phyloP scores from a whole-genome alignment of 2,329 filamentous ascomycete genomes.

The Blastomyces gilchristii region DNA sequence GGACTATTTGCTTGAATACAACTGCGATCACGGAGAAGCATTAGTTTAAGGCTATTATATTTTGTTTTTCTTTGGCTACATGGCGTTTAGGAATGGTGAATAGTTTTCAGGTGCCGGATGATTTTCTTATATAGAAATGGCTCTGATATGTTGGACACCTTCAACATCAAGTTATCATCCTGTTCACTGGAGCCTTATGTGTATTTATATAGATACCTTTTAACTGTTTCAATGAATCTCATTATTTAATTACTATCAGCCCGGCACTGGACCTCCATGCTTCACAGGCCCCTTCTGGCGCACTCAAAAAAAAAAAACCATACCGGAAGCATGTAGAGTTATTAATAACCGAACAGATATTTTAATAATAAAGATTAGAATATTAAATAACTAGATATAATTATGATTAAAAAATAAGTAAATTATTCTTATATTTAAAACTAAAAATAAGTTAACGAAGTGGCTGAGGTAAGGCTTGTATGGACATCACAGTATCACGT shows the following conservation, averaged over 20 bases:
- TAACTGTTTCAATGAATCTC: not conserved
- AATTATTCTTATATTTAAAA: too few species aligned
- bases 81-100: not conserved
- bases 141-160: not conserved
- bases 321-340: too few species aligned
- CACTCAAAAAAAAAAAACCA: too few species aligned
- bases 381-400: too few species aligned
- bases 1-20: constrained; percentile 32
- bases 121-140: not conserved
- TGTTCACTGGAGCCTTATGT: not conserved
- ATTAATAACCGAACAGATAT: too few species aligned
- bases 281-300: not conserved
- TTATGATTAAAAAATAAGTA: too few species aligned
- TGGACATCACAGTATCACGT: not conserved
- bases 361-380: too few species aligned
- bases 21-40: constrained; percentile 3
- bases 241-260: not conserved
- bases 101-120: not conserved
- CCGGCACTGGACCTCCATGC: too few species aligned
- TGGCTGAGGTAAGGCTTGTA: too few species aligned
- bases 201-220: constrained; percentile 2
- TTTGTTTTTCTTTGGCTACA: not conserved
- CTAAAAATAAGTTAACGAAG: too few species aligned
- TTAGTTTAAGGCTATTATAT: not conserved
- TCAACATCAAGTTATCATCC: not conserved